phyloP scores from a whole-genome alignment of 1,139 yeast genomes.

The Candida frijolesensis region DNA sequence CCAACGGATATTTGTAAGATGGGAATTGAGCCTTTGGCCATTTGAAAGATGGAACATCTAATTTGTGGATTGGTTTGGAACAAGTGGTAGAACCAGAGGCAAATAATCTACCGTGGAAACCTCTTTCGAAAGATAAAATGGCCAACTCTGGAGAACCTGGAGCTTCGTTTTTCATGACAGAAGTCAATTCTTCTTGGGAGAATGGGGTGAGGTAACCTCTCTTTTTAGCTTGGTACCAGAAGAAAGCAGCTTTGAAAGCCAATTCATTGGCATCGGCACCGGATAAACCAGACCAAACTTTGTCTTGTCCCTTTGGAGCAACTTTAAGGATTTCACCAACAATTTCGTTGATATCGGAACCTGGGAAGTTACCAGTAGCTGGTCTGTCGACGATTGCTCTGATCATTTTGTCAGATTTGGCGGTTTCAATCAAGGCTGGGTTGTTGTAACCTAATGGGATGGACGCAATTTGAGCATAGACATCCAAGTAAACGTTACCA shows the following conservation, averaged over 20 bases:
- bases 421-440: conserved; percentile 64
- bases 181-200: conserved; percentile 57
- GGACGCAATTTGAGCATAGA: conserved; percentile 77
- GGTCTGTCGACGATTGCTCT: conserved; percentile 75
- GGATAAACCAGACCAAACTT: conserved; percentile 74
- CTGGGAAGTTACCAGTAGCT: conserved; percentile 77
- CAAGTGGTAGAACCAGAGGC: conserved; percentile 79
- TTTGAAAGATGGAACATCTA: conserved; percentile 80
- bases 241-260: conserved; percentile 83
- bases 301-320: conserved; percentile 71
- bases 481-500: conserved; percentile 68
- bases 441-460: conserved; percentile 80
- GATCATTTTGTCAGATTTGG: conserved; percentile 64
- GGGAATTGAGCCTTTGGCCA: conserved; percentile 92
- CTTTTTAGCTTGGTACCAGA: conserved; percentile 66
- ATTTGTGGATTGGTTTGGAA: conserved; percentile 81
- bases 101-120: conserved; percentile 83
- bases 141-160: conserved; percentile 81
- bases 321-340: conserved; percentile 57
- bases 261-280: conserved; percentile 87
- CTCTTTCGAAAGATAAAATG: conserved; percentile 68
- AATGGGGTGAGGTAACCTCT: conserved; percentile 56
- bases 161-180: conserved; percentile 66
- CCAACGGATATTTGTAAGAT: conserved; percentile 70
- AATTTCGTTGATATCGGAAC: conserved; percentile 60